Percentiles rank a stretch among this genome's conserved stretches.
Evolutionary conservation across 768 basidiomycete genomes (phyloP).

Genomic region (Mycena galopus): DNA sequence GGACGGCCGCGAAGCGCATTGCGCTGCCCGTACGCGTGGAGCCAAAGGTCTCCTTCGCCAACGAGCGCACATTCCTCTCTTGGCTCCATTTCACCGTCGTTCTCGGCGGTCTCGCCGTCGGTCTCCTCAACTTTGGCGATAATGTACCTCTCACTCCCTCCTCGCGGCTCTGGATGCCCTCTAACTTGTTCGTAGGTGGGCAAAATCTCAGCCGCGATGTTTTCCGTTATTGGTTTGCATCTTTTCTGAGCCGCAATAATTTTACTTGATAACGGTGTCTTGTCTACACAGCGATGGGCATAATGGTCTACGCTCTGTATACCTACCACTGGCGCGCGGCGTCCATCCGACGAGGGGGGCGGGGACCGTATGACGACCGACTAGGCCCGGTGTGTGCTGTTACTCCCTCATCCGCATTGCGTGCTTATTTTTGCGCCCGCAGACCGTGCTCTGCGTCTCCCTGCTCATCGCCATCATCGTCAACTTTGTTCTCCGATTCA

Average conservation of each 20-base stretch:
- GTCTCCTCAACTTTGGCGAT: constrained; percentile 97
- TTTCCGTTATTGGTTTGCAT: constrained; percentile 88
- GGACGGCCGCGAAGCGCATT: constrained; percentile 94
- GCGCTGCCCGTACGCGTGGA: constrained; percentile 96
- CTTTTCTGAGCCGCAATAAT: background rate
- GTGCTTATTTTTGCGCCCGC: constrained; percentile 22
- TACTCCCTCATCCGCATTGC: constrained; percentile 10
- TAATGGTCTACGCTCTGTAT: constrained; percentile 96
- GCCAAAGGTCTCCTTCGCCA: constrained; percentile 95
- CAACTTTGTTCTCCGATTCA: constrained; percentile 89
- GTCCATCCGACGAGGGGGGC: constrained; percentile 90
- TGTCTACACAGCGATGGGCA: constrained; percentile 81
- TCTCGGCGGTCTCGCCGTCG: constrained; percentile 95
- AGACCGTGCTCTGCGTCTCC: constrained; percentile 89
- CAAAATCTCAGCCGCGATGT: constrained; percentile 96
- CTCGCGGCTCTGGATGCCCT: background rate
- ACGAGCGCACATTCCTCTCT: constrained; percentile 96
- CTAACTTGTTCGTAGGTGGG: constrained; percentile 72
- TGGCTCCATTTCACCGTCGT: constrained; percentile 99
- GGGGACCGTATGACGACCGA: constrained; percentile 97
- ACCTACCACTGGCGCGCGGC: constrained; percentile 98
- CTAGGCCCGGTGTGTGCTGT: constrained; percentile 85
- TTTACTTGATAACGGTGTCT: background rate
- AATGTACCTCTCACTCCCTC: constrained; percentile 65
- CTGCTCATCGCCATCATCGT: constrained; percentile 87